phyloP scores from a whole-genome alignment of 768 basidiomycete species.

The Psilocybe azurescens region DNA sequence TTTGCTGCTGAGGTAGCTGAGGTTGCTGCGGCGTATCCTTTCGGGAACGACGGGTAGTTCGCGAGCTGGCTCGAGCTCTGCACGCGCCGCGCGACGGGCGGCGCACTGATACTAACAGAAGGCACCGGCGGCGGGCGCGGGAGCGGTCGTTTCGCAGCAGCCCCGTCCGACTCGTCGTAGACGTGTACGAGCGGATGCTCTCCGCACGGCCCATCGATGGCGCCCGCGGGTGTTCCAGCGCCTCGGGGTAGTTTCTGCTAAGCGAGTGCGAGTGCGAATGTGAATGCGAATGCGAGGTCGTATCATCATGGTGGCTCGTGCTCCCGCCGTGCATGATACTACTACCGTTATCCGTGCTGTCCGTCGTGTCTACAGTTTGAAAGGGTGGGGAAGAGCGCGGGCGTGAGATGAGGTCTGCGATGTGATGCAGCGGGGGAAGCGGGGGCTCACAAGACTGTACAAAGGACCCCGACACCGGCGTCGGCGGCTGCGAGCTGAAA shows the following conservation, averaged over 20 bases:
- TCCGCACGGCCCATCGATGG: constrained; percentile 11
- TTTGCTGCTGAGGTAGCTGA: too few species aligned
- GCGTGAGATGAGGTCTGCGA: constrained; percentile 2
- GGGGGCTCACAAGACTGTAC: constrained; percentile 2
- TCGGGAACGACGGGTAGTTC: constrained; percentile 7
- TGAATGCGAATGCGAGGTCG: too few species aligned
- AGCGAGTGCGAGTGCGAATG: background rate
- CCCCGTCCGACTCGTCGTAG: constrained; percentile 9
- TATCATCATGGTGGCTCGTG: background rate
- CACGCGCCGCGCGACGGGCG: constrained; percentile 17
- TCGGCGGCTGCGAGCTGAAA: constrained; percentile 21
- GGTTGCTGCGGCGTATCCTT: background rate
- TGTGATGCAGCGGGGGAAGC: background rate
- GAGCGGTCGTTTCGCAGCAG: constrained; percentile 12
- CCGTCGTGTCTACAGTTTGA: background rate
- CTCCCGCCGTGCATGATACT: background rate
- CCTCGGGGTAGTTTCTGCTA: constrained; percentile 6
- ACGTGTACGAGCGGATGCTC: constrained; percentile 16
- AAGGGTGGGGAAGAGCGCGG: constrained; percentile 15
- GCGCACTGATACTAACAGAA: background rate
- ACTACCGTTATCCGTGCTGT: background rate
- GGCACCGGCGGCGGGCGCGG: background rate
- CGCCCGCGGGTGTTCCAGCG: constrained; percentile 4
- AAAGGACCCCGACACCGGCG: constrained; percentile 15
- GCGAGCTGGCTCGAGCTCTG: constrained; percentile 25